phyloP scores from a whole-genome alignment of 2,329 filamentous ascomycete genomes.

The Aspergillus chevalieri region DNA sequence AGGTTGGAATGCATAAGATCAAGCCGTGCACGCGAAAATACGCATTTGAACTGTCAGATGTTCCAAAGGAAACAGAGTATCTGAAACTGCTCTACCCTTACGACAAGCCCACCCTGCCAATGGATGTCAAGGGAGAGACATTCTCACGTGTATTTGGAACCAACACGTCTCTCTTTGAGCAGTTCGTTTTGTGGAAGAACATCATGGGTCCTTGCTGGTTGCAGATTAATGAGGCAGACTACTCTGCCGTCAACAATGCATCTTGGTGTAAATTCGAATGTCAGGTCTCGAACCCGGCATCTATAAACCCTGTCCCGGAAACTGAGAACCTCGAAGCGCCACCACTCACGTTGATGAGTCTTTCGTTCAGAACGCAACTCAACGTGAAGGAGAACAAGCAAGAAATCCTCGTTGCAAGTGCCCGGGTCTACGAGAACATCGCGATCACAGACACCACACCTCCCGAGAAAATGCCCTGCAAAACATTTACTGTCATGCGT shows the following conservation, averaged over 20 bases:
- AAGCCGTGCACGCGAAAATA: slow-evolving; percentile 88
- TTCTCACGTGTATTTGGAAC: slow-evolving; percentile 92
- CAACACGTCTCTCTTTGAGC: slow-evolving; percentile 91
- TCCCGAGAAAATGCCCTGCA: slow-evolving; percentile 79
- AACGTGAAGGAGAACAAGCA: slow-evolving; percentile 93
- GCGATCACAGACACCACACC: slow-evolving; percentile 80
- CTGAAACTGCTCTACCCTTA: slow-evolving; percentile 96
- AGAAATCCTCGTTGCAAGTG: slow-evolving; percentile 86
- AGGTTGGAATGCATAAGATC: slow-evolving; percentile 85
- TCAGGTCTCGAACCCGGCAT: slow-evolving; percentile 69
- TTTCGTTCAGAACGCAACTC: slow-evolving; percentile 79
- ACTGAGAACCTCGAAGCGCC: slow-evolving; percentile 76
- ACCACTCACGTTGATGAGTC: slow-evolving; percentile 90
- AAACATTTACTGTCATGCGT: slow-evolving; percentile 85
- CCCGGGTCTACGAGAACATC: slow-evolving; percentile 86
- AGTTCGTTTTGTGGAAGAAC: slow-evolving; percentile 98
- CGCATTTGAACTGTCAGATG: slow-evolving; percentile 81
- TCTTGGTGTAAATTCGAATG: slow-evolving; percentile 97
- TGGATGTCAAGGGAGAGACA: slow-evolving; percentile 70
- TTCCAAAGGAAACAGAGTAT: slow-evolving; percentile 86
- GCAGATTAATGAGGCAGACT: slow-evolving; percentile 79
- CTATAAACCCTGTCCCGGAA: slow-evolving; percentile 66
- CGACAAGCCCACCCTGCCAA: slow-evolving; percentile 68
- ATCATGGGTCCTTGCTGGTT: slow-evolving; percentile 99
- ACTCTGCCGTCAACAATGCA: slow-evolving; percentile 76